Evolutionary conservation across 106 monocot genomes (phyloP).

Genomic region (Dendrobium huoshanense): DNA sequence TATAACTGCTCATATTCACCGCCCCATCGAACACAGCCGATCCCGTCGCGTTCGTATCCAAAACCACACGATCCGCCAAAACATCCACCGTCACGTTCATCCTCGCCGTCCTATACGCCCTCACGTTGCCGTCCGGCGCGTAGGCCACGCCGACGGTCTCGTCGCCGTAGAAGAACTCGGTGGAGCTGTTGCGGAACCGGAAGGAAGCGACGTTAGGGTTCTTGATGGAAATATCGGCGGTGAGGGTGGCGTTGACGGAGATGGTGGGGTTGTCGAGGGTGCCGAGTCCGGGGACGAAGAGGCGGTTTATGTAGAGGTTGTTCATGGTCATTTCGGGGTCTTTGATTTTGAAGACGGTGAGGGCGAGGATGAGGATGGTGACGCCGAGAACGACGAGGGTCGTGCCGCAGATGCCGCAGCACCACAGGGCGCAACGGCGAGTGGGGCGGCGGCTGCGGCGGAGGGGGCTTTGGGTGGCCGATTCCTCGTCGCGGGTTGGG

Average conservation of each 20-base stretch:
- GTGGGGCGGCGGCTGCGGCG: not conserved
- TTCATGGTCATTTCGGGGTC: slow-evolving; percentile 35
- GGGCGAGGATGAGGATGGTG: slow-evolving; percentile 33
- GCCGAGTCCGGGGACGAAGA: not conserved
- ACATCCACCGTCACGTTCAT: slow-evolving; percentile 62
- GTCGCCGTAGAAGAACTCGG: slow-evolving; percentile 34
- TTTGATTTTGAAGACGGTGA: slow-evolving; percentile 40
- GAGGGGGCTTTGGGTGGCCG: not conserved
- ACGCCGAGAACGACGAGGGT: slow-evolving; percentile 27
- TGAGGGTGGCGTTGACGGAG: slow-evolving; percentile 32
- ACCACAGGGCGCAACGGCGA: slow-evolving; percentile 20
- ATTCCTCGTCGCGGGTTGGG: not conserved
- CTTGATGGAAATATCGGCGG: slow-evolving; percentile 41
- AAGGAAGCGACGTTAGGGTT: slow-evolving; percentile 63
- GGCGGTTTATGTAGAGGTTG: slow-evolving; percentile 13
- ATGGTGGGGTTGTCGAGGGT: not conserved
- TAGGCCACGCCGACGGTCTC: slow-evolving; percentile 39
- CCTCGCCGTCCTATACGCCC: slow-evolving; percentile 35
- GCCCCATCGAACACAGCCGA: not conserved
- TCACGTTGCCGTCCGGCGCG: slow-evolving; percentile 28
- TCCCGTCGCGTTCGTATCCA: slow-evolving; percentile 4
- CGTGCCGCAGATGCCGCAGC: slow-evolving; percentile 24
- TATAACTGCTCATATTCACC: slow-evolving; percentile 46
- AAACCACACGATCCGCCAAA: slow-evolving; percentile 17
- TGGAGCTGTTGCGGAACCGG: slow-evolving; percentile 36